Evolutionary conservation across 345 rosid species (phyloP).

Genomic region (Orychophragmus violaceus): DNA sequence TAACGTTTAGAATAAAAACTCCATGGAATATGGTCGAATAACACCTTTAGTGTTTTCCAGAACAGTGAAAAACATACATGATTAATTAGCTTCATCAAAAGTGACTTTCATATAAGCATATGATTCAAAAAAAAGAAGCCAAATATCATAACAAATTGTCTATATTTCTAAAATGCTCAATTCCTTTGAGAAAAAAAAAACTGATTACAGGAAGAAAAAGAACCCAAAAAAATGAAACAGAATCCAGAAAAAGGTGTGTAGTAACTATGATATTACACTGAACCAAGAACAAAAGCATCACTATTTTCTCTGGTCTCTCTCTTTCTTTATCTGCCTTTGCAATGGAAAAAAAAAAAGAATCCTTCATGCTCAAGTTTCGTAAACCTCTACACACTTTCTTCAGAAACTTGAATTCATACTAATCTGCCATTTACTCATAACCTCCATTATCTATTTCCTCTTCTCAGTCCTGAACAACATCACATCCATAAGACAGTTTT

Average conservation of each 20-base stretch:
- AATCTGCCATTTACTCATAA: slow-evolving; percentile 42
- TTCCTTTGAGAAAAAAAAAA: neutral
- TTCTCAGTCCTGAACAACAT: slow-evolving; percentile 40
- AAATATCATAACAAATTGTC: neutral
- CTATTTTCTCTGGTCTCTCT: neutral
- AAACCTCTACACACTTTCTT: slow-evolving; percentile 11
- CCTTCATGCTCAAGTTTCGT: slow-evolving; percentile 11
- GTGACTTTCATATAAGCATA: too few relatives aligned
- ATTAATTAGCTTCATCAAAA: too few relatives aligned
- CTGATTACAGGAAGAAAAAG: neutral
- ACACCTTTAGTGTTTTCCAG: too few relatives aligned
- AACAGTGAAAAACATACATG: too few relatives aligned
- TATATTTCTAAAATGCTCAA: neutral
- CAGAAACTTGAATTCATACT: slow-evolving; percentile 21
- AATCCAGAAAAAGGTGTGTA: slow-evolving; percentile 8
- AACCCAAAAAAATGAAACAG: neutral
- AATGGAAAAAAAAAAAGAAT: slow-evolving; percentile 5
- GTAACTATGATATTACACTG: neutral
- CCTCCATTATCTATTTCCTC: slow-evolving; percentile 52
- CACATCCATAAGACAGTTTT: neutral
- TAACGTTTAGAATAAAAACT: neutral
- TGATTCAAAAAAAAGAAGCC: neutral
- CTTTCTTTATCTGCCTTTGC: slow-evolving; percentile 6
- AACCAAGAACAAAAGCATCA: slow-evolving; percentile 17
- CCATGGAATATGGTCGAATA: too few relatives aligned